These are phyloP conservation scores for Suhomyces guaymorum DNA, from an alignment of 1,139 yeast species.

Conservation along the genomic window DNA sequence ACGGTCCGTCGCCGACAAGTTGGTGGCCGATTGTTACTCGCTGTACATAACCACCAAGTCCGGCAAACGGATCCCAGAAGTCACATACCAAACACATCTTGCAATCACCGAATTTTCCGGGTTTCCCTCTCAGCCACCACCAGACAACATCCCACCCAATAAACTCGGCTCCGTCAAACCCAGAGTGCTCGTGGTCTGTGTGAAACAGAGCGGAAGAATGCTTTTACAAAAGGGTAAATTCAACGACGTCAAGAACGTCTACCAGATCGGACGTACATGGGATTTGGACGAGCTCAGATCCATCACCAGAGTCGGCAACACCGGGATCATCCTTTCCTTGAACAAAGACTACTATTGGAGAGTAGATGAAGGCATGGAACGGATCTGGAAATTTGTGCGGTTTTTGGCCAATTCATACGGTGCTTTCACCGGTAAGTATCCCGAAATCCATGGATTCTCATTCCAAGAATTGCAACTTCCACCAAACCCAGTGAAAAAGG, in stretches of 20 bases:
- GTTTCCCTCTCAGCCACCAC: constrained; percentile 45
- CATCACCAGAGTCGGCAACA: constrained; percentile 53
- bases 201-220: constrained; percentile 58
- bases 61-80: constrained; percentile 35
- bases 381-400: constrained; percentile 57
- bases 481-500: constrained; percentile 24
- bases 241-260: constrained; percentile 62
- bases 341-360: constrained; percentile 89
- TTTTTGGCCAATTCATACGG: constrained; percentile 65
- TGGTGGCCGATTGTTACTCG: constrained; percentile 45
- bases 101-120: constrained; percentile 41
- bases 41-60: constrained; percentile 30
- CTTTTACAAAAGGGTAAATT: constrained; percentile 85
- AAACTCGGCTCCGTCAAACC: constrained; percentile 41
- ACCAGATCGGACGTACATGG: constrained; percentile 96
- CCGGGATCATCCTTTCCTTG: constrained; percentile 62
- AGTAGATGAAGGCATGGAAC: constrained; percentile 66
- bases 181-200: constrained; percentile 44
- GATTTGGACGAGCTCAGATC: constrained; percentile 67
- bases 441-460: constrained; percentile 49
- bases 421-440: constrained; percentile 66
- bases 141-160: constrained; percentile 29
- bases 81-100: constrained; percentile 41
- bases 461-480: constrained; percentile 40
- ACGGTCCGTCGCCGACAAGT: constrained; percentile 30